Conservation (phyloP, 805 yeast genomes). For the Lachancea waltii region DNA sequence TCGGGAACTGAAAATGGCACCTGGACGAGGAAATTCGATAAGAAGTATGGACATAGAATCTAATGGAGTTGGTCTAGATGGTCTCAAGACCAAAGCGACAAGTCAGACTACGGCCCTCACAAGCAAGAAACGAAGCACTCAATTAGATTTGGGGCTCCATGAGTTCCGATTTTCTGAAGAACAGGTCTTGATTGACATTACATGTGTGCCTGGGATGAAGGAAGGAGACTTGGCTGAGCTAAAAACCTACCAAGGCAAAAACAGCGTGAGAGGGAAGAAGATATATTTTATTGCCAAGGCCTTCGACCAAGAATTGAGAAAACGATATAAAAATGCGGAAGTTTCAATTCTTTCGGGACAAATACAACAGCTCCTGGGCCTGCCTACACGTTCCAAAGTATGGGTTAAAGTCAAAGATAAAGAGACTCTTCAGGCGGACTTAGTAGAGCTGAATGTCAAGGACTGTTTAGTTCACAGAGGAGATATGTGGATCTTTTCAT, state of each 20-base stretch:
- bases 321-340: constrained; percentile 32
- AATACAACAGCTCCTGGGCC: constrained; percentile 51
- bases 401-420: constrained; percentile 44
- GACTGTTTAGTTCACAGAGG: constrained; percentile 81
- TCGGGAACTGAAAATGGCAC: neutral
- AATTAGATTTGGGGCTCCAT: constrained; percentile 43
- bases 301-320: constrained; percentile 25
- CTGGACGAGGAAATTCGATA: neutral
- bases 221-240: constrained; percentile 77
- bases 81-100: too few species aligned
- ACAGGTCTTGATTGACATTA: constrained; percentile 57
- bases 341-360: constrained; percentile 57
- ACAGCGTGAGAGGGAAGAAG: constrained; percentile 29
- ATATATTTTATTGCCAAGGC: constrained; percentile 40
- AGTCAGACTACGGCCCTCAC: too few species aligned
- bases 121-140: constrained; percentile 6
- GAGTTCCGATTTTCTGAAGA: constrained; percentile 54
- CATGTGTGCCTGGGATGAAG: constrained; percentile 52
- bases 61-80: too few species aligned
- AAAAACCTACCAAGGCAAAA: constrained; percentile 37
- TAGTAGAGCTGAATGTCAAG: constrained; percentile 72
- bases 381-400: constrained; percentile 64
- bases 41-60: too few species aligned
- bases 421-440: constrained; percentile 60
- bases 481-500: constrained; percentile 84